phyloP scores from a whole-genome alignment of 768 basidiomycete species.

The Pleurotus platypus region DNA sequence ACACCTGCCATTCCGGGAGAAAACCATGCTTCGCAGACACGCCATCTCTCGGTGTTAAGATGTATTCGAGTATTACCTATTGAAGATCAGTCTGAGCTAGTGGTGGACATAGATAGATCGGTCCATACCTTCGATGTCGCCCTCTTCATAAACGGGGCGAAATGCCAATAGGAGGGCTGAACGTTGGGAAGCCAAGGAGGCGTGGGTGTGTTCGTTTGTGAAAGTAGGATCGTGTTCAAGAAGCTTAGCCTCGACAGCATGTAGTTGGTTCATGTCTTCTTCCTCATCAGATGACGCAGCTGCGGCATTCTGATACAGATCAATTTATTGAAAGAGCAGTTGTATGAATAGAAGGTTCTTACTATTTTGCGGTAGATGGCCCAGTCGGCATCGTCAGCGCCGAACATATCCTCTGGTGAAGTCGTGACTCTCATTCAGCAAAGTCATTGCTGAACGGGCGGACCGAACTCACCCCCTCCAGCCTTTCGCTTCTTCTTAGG shows the following conservation, averaged over 20 bases:
- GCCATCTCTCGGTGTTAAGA: conserved; percentile 84
- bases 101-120: not conserved
- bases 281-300: conserved; percentile 83
- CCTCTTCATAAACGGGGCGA: conserved; percentile 73
- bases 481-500: conserved; percentile 84
- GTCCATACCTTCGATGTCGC: conserved; percentile 55
- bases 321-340: not conserved
- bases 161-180: conserved; percentile 88
- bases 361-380: conserved; percentile 97
- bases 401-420: conserved; percentile 82
- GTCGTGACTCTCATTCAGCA: conserved; percentile 1
- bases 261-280: conserved; percentile 76
- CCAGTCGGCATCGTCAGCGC: conserved; percentile 95
- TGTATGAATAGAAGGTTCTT: conserved; percentile 17
- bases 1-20: conserved; percentile 90
- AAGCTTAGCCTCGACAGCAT: conserved; percentile 74
- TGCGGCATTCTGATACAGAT: conserved; percentile 54
- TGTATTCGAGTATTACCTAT: conserved; percentile 75
- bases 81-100: not conserved
- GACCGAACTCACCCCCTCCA: conserved; percentile 56
- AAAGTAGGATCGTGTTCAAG: conserved; percentile 85
- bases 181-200: conserved; percentile 68
- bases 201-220: conserved; percentile 76
- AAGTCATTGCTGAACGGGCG: not conserved
- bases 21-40: conserved; percentile 91